Conservation (phyloP, 768 basidiomycete species). For the Trametes gibbosa region DNA sequence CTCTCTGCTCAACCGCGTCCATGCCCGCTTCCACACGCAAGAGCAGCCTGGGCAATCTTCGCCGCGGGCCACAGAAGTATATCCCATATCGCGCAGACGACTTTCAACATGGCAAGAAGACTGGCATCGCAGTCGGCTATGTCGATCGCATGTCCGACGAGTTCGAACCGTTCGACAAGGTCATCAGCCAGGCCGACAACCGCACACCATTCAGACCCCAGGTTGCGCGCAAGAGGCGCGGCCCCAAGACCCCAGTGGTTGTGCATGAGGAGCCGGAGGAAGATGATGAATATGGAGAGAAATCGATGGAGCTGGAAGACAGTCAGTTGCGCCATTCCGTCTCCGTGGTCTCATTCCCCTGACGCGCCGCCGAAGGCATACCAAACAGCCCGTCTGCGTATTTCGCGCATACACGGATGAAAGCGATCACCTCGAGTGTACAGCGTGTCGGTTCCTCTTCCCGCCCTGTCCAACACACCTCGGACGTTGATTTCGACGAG, state of each 20-base stretch:
- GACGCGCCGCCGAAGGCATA: conserved; percentile 19
- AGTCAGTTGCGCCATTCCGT: conserved; percentile 42
- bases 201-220: conserved; percentile 60
- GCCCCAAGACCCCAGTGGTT: conserved; percentile 30
- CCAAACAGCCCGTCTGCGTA: conserved; percentile 32
- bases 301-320: conserved; percentile 76
- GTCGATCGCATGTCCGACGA: conserved; percentile 77
- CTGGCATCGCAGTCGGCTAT: conserved; percentile 65
- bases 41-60: conserved; percentile 39
- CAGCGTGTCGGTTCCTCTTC: conserved; percentile 32
- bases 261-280: conserved; percentile 25
- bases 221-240: conserved; percentile 39
- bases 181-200: conserved; percentile 67
- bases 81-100: conserved; percentile 80
- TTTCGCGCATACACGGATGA: conserved; percentile 27
- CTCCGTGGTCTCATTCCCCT: neutral
- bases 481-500: conserved; percentile 36
- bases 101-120: conserved; percentile 75
- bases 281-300: conserved; percentile 58
- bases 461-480: conserved; percentile 27
- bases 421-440: conserved; percentile 30
- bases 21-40: conserved; percentile 36
- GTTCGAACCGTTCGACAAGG: conserved; percentile 77
- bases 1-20: neutral
- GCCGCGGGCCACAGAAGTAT: conserved; percentile 64